phyloP scores from a whole-genome alignment of 2,329 filamentous ascomycete genomes.

The Trichophyton benhamiae region DNA sequence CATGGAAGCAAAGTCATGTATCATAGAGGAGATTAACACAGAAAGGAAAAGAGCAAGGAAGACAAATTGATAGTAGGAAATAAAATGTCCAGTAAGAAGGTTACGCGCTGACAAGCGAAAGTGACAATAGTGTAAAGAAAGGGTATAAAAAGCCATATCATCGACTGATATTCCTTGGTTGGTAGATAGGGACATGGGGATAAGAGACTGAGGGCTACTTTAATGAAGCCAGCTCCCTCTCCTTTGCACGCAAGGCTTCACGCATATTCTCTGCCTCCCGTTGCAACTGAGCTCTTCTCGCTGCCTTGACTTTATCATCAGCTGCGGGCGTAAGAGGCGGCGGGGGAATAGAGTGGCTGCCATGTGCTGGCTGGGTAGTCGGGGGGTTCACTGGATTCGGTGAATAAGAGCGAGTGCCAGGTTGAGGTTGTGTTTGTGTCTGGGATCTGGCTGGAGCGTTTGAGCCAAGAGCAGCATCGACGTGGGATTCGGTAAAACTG shows the following conservation, averaged over 20 bases:
- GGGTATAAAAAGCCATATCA: conserved; percentile 10
- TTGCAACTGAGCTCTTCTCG: conserved; percentile 53
- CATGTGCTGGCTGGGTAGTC: conserved; percentile 14
- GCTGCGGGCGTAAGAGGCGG: conserved; percentile 15
- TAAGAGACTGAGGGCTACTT: conserved; percentile 16
- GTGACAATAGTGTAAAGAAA: conserved; percentile 12
- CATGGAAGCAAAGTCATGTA: conserved; percentile 2
- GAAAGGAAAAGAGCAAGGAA: conserved; percentile 4
- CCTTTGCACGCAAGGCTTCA: conserved; percentile 58
- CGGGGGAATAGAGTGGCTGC: not conserved
- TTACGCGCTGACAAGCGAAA: not conserved
- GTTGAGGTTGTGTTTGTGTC: conserved; percentile 20
- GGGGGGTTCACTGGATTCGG: conserved; percentile 6
- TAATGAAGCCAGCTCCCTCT: conserved; percentile 54
- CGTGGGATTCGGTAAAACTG: conserved; percentile 22
- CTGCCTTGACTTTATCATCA: conserved; percentile 44
- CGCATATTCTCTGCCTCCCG: conserved; percentile 67
- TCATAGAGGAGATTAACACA: conserved; percentile 2
- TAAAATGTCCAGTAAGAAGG: not conserved
- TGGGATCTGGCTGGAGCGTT: conserved; percentile 16
- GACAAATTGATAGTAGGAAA: conserved; percentile 11
- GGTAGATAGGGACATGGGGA: not conserved
- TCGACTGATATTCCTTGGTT: conserved; percentile 8
- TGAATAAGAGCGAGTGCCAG: conserved; percentile 10
- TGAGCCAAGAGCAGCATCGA: conserved; percentile 30